phyloP scores from a whole-genome alignment of 2,329 filamentous ascomycete genomes.

The Apiospora malaysiana region DNA sequence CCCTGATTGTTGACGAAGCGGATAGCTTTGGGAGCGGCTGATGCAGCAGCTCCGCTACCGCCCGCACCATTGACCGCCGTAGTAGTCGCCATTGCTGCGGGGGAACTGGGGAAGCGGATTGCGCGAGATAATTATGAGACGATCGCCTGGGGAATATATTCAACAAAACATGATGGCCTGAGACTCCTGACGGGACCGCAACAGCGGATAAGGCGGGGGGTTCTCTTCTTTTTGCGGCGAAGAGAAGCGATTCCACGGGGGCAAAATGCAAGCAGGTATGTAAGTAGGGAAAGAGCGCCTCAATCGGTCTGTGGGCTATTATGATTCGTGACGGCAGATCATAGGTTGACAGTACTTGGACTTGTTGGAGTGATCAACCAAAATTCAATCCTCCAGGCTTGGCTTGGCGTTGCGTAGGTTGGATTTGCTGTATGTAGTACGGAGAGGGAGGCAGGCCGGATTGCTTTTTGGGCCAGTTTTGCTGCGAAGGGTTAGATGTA shows the following conservation, averaged over 20 bases:
- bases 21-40: constrained; percentile 63
- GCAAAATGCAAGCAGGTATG: neutral
- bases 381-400: neutral
- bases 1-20: constrained; percentile 85
- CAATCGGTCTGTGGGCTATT: neutral
- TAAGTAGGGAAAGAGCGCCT: neutral
- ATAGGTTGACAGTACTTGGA: neutral
- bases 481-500: neutral
- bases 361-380: neutral
- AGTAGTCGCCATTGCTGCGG: constrained; percentile 49
- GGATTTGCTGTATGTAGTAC: constrained; percentile 4
- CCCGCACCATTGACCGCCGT: constrained; percentile 50
- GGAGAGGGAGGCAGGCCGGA: constrained; percentile 1
- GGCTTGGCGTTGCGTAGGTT: constrained; percentile 6
- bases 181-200: constrained; percentile 1
- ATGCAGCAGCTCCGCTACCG: constrained; percentile 34
- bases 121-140: neutral
- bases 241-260: neutral
- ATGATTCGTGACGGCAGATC: neutral
- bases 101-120: neutral
- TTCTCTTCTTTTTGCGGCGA: neutral
- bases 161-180: constrained; percentile 17
- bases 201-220: constrained; percentile 5
- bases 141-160: neutral
- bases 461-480: neutral